phyloP scores from a whole-genome alignment of 495 filamentous ascomycete genomes.

The Lophium mytilinum region DNA sequence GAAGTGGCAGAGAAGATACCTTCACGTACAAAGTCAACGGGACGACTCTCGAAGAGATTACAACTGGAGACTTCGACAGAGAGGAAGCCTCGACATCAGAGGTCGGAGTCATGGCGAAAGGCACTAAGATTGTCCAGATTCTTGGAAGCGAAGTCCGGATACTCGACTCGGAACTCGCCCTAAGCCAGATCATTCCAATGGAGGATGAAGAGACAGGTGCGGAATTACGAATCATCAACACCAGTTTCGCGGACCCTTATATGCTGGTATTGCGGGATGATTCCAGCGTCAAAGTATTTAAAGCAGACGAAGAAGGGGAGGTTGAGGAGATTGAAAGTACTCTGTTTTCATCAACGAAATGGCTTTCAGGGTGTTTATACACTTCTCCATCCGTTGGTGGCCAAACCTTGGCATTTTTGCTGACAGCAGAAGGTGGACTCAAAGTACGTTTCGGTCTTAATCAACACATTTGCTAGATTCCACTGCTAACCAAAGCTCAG shows the following conservation, averaged over 20 bases:
- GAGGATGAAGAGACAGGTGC: slow-evolving; percentile 76
- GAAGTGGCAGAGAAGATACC: slow-evolving; percentile 47
- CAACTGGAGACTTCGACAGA: slow-evolving; percentile 76
- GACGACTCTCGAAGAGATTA: slow-evolving; percentile 55
- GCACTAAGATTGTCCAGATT: slow-evolving; percentile 74
- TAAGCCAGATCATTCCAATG: slow-evolving; percentile 84
- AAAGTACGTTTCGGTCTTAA: slow-evolving; percentile 48
- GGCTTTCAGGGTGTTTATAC: slow-evolving; percentile 76
- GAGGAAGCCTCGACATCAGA: slow-evolving; percentile 78
- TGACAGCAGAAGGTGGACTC: slow-evolving; percentile 61
- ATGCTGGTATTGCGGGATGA: slow-evolving; percentile 81
- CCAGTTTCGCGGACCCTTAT: slow-evolving; percentile 83
- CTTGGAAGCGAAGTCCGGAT: slow-evolving; percentile 73
- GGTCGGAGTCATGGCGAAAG: slow-evolving; percentile 64
- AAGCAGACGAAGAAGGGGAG: slow-evolving; percentile 70
- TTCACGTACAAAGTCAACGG: slow-evolving; percentile 52
- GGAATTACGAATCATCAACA: slow-evolving; percentile 62
- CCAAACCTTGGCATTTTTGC: slow-evolving; percentile 61
- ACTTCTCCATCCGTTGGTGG: slow-evolving; percentile 40
- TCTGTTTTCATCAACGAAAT: slow-evolving; percentile 50
- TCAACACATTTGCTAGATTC: neutral
- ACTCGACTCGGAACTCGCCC: slow-evolving; percentile 82
- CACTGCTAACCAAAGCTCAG: slow-evolving; percentile 9
- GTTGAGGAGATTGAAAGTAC: slow-evolving; percentile 71
- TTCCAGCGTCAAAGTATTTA: slow-evolving; percentile 62